These are phyloP conservation scores for Ensete glaucum DNA, from an alignment of 176 grass and related monocot species.

Conservation along the genomic window DNA sequence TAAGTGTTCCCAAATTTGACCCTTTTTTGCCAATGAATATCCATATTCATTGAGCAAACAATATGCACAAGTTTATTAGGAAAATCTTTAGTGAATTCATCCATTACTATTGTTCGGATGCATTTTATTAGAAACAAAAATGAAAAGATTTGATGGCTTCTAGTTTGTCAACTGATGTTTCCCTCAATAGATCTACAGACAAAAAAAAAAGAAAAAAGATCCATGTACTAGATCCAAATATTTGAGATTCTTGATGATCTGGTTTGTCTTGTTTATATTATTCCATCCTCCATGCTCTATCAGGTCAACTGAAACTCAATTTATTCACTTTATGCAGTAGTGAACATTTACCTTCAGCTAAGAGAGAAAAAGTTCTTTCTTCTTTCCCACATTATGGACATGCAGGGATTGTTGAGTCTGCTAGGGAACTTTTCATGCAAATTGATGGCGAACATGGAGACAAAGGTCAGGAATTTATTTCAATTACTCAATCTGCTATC, in stretches of 20 bases:
- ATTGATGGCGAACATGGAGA: constrained; percentile 49
- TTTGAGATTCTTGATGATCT: not conserved
- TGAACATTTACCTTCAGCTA: constrained; percentile 49
- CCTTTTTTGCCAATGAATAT: too few relatives aligned
- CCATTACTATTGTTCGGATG: too few relatives aligned
- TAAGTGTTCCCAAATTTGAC: too few relatives aligned
- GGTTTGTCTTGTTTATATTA: not conserved
- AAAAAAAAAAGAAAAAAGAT: too few relatives aligned
- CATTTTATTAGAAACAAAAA: too few relatives aligned
- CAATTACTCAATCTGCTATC: constrained; percentile 2
- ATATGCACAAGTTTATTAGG: too few relatives aligned
- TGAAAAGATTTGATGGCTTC: too few relatives aligned
- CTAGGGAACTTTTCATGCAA: constrained; percentile 91
- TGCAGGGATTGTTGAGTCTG: constrained; percentile 81
- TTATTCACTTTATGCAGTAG: constrained; percentile 39
- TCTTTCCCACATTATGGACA: constrained; percentile 96
- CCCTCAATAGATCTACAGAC: too few relatives aligned
- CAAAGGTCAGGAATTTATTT: constrained; percentile 29
- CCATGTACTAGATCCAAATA: not conserved
- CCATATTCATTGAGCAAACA: too few relatives aligned
- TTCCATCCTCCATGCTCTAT: not conserved
- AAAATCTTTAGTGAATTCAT: too few relatives aligned
- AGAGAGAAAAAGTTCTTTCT: constrained; percentile 56
- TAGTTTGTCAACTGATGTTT: too few relatives aligned
- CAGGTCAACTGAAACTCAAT: not conserved